Percentiles rank a stretch among this genome's conserved stretches.
phyloP scores from a whole-genome alignment of 2,329 filamentous ascomycete genomes.

The Cryphonectria carpinicola region DNA sequence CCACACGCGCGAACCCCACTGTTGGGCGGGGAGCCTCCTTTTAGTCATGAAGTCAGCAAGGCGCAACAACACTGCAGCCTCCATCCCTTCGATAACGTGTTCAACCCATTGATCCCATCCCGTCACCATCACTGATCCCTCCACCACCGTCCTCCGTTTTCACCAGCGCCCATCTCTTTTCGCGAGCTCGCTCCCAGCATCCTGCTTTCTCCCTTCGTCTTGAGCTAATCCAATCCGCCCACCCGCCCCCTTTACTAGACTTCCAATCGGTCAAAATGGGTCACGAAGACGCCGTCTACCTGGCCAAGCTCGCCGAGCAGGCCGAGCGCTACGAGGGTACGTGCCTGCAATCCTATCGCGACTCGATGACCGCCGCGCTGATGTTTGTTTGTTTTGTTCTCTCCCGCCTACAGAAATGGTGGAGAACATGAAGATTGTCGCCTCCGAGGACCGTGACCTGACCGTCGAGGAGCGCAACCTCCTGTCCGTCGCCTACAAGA shows the following conservation, averaged over 20 bases:
- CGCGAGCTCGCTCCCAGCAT: slow-evolving; percentile 28
- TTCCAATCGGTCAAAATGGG: slow-evolving; percentile 74
- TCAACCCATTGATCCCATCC: slow-evolving; percentile 30
- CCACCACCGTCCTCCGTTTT: slow-evolving; percentile 27
- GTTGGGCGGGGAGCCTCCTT: slow-evolving; percentile 37
- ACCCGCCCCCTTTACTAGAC: slow-evolving; percentile 26
- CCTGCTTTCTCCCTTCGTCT: slow-evolving; percentile 14
- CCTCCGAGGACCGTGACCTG: slow-evolving; percentile 81
- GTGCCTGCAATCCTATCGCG: slow-evolving; percentile 37
- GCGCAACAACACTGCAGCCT: slow-evolving; percentile 31
- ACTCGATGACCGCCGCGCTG: slow-evolving; percentile 29
- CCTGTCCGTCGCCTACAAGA: slow-evolving; percentile 98
- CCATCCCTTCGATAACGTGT: slow-evolving; percentile 30
- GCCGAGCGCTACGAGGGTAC: slow-evolving; percentile 99
- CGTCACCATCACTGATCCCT: slow-evolving; percentile 33
- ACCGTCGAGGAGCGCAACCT: slow-evolving; percentile 97
- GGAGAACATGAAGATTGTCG: slow-evolving; percentile 99
- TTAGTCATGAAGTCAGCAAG: slow-evolving; percentile 37
- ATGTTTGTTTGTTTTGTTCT: slow-evolving; percentile 6
- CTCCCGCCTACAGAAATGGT: slow-evolving; percentile 78
- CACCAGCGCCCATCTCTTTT: slow-evolving; percentile 20
- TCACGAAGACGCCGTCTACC: slow-evolving; percentile 99
- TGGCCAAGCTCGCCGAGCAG: slow-evolving; percentile 99
- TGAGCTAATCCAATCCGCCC: slow-evolving; percentile 33
- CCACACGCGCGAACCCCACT: slow-evolving; percentile 37